Percentiles rank a stretch among this genome's conserved stretches.
Evolutionary conservation across 1,139 yeast species (phyloP).

Genomic region (Hyphopichia fennica): DNA sequence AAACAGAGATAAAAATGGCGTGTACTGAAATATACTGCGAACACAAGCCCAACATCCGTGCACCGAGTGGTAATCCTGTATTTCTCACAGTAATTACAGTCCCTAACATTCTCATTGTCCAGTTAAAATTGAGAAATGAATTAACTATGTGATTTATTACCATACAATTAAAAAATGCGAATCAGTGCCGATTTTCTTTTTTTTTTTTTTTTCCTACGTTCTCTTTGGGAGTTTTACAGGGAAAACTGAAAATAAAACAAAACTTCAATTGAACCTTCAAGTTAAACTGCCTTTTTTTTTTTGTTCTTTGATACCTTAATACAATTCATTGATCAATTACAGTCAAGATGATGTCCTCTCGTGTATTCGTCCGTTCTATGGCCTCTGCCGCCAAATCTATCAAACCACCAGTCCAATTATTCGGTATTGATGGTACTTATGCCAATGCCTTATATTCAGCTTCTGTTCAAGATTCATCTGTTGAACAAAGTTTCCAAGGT

Average conservation of each 20-base stretch:
- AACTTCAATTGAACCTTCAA: too few species aligned
- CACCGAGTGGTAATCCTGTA: too few species aligned
- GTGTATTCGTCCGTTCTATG: constrained; percentile 70
- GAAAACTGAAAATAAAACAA: not conserved
- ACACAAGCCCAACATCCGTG: not conserved
- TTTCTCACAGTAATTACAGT: not conserved
- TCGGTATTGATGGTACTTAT: constrained; percentile 95
- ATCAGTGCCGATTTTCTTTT: not conserved
- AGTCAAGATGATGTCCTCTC: constrained; percentile 53
- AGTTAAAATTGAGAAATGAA: constrained; percentile 4
- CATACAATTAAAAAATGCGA: not conserved
- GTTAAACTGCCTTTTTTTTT: too few species aligned
- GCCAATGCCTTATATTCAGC: constrained; percentile 95
- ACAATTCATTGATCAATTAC: not conserved
- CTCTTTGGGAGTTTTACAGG: not conserved
- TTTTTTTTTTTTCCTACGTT: too few species aligned
- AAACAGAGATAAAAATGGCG: too few species aligned
- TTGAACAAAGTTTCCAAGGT: constrained; percentile 71
- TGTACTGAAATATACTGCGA: not conserved
- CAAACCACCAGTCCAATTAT: constrained; percentile 91
- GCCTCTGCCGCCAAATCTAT: constrained; percentile 62
- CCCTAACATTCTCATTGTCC: constrained; percentile 3
- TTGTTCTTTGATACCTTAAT: too few species aligned
- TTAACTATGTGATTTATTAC: not conserved
- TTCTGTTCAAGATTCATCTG: constrained; percentile 76